Evolutionary conservation across 2,329 filamentous ascomycete genomes (phyloP), one percentile per base, ranked within the genome.

Genomic region (Stemphylium vesicarium): DNA sequence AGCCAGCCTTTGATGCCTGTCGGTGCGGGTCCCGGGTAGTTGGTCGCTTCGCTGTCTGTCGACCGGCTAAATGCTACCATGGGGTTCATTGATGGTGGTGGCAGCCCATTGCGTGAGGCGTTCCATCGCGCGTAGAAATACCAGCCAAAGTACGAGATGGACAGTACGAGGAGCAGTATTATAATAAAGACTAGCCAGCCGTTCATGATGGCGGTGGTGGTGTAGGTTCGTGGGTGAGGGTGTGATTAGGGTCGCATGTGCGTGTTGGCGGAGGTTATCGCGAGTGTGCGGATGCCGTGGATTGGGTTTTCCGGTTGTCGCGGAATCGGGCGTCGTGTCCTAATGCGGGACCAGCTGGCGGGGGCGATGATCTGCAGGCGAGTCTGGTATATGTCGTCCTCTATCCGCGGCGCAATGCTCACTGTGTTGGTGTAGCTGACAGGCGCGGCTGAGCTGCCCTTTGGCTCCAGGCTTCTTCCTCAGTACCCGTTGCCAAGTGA

Each of bases 1-100:
- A 95, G 72, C 90, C 90, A 95, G 71, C 88, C 89, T 56, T 84
- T 74, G 55, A 92, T 76, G 64, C 90, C 89, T 62, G 85, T 82
- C 7, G 84, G 73, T 69, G 59, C 86, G 75, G 64, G 87, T 72
- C 74, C 83, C 0, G 65, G 65, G 77, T 72, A 84, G 75, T 77
- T 78, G 7, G 62, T 57, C 42, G 56, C 61, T 46, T 57, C 57
- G 50, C 63, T 58, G 26, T 29, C 26, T 48, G 60, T 59, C 56
- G 64, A 20, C 32, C 32, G 64, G 60, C 79, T 77, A 82, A 93
- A 94, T 49, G 90, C 91, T 65, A 91, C 84, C 49, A 89, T 76
- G 47, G 90, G 91, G 69, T 92, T 85, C 53, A 89, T 77, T 10
- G 84, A 82, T 1, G 90, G 90, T 29, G 88, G 85, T 4, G 90